These are phyloP conservation scores for Exophiala xenobiotica DNA, from an alignment of 2,329 filamentous ascomycete species.

Conservation along the genomic window DNA sequence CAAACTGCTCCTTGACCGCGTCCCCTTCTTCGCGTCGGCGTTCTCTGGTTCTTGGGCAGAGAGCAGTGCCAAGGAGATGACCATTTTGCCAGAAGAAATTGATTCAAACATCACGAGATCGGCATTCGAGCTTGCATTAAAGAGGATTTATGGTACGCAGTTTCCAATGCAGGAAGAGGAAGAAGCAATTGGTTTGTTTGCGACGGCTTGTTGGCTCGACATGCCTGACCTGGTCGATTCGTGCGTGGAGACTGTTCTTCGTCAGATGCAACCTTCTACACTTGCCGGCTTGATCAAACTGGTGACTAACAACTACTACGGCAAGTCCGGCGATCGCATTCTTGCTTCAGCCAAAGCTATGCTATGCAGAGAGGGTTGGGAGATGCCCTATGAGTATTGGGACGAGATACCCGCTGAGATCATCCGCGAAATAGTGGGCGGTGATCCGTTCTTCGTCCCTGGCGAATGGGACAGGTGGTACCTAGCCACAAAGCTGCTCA, in stretches of 20 bases:
- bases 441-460: constrained; percentile 59
- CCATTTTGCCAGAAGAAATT: constrained; percentile 54
- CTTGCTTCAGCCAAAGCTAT: constrained; percentile 58
- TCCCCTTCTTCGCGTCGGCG: constrained; percentile 56
- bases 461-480: constrained; percentile 60
- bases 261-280: constrained; percentile 53
- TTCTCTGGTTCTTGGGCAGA: constrained; percentile 58
- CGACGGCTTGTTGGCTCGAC: constrained; percentile 58
- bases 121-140: constrained; percentile 56
- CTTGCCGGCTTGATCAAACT: constrained; percentile 52
- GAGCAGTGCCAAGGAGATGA: constrained; percentile 53
- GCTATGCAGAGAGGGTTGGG: constrained; percentile 58
- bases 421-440: constrained; percentile 58
- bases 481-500: constrained; percentile 54
- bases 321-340: constrained; percentile 54
- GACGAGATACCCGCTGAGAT: constrained; percentile 59
- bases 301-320: constrained; percentile 58
- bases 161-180: constrained; percentile 50
- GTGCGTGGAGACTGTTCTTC: constrained; percentile 54
- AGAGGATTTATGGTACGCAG: constrained; percentile 54
- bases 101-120: constrained; percentile 54
- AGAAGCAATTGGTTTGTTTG: constrained; percentile 56
- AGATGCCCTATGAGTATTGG: constrained; percentile 54
- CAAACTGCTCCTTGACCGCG: constrained; percentile 55
- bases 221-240: constrained; percentile 57